Percentiles rank a stretch among this genome's conserved stretches.
phyloP scores from a whole-genome alignment of 2,329 filamentous ascomycete species.

The Xylariomycetidae sp. region DNA sequence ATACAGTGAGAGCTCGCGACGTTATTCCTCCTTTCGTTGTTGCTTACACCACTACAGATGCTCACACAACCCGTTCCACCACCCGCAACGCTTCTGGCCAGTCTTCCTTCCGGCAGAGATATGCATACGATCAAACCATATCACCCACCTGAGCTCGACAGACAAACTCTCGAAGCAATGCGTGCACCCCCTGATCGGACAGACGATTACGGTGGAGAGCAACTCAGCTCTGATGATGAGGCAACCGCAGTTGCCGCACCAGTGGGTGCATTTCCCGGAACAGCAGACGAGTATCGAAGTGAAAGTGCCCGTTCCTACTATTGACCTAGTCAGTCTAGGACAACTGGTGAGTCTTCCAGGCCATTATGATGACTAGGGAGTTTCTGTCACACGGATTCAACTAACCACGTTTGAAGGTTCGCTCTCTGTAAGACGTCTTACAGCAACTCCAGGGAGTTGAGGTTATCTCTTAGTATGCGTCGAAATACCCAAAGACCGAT shows the following conservation, averaged over 20 bases:
- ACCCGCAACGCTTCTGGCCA: slow-evolving; percentile 63
- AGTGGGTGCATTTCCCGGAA: slow-evolving; percentile 23
- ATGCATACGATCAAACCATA: slow-evolving; percentile 70
- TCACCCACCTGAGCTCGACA: slow-evolving; percentile 57
- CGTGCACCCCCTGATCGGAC: slow-evolving; percentile 43
- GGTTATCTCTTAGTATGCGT: neutral
- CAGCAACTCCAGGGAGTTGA: neutral
- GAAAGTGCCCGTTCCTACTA: slow-evolving; percentile 25
- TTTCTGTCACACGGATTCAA: neutral
- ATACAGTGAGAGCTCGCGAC: slow-evolving; percentile 59
- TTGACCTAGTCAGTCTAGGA: too few relatives aligned
- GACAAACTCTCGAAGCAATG: slow-evolving; percentile 58
- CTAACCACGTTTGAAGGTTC: neutral
- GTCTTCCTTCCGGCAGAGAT: slow-evolving; percentile 83
- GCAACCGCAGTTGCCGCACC: slow-evolving; percentile 17
- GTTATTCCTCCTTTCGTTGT: neutral
- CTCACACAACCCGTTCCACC: slow-evolving; percentile 64
- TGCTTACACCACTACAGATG: slow-evolving; percentile 3
- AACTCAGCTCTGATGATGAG: slow-evolving; percentile 37
- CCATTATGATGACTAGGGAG: neutral
- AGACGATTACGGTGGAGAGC: slow-evolving; percentile 35
- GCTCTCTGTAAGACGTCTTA: neutral
- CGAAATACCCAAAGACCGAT: neutral
- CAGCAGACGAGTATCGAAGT: slow-evolving; percentile 21
- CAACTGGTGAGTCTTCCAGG: neutral